Conservation (phyloP, 257 asterid species). For the Eucommia ulmoides region DNA sequence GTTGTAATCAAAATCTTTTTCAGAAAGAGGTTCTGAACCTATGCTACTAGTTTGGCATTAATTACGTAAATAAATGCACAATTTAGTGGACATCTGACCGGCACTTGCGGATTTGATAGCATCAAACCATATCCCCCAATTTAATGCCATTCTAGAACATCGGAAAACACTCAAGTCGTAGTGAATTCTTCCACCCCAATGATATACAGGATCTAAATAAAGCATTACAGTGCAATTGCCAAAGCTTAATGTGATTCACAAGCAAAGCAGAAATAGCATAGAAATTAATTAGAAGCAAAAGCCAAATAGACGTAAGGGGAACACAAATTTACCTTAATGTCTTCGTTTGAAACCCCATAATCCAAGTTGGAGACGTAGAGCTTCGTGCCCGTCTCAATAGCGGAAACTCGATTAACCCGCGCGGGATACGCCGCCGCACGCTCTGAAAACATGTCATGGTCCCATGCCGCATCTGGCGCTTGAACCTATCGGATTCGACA, state of each 20-base stretch:
- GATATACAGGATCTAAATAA: background rate
- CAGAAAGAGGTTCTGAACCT: too few relatives aligned
- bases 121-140: background rate
- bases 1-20: too few relatives aligned
- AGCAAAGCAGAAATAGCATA: background rate
- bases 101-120: background rate
- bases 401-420: conserved; percentile 34
- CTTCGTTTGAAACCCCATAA: conserved; percentile 83
- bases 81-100: background rate
- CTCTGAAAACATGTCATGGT: conserved; percentile 59
- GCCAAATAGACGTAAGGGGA: background rate
- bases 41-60: background rate
- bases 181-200: background rate
- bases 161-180: background rate
- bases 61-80: background rate
- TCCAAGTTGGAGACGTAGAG: conserved; percentile 81
- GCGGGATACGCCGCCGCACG: conserved; percentile 15
- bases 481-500: conserved; percentile 9
- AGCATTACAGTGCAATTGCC: background rate
- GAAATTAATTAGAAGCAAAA: background rate
- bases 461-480: conserved; percentile 86
- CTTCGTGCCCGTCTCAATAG: conserved; percentile 93
- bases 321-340: conserved; percentile 51
- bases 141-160: too few relatives aligned
- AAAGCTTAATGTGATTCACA: background rate